Percentiles rank a stretch among this genome's conserved stretches.
These are phyloP conservation scores for Melastoma malabathricum DNA, from an alignment of 345 rosid genomes.

Conservation along the genomic window DNA sequence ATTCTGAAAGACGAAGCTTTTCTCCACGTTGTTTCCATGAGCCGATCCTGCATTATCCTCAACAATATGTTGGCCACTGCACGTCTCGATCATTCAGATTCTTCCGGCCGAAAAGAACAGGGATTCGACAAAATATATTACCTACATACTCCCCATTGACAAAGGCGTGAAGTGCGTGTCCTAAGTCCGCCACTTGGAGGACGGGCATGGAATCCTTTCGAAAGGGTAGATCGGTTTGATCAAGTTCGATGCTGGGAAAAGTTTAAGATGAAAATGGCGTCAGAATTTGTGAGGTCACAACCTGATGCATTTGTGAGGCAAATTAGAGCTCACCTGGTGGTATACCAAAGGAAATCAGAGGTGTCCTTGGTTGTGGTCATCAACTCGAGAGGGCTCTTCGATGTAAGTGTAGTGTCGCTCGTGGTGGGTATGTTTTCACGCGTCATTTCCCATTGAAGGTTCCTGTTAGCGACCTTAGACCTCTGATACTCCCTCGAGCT, in stretches of 20 bases:
- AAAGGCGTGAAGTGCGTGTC: conserved; percentile 28
- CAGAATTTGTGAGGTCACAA: not conserved
- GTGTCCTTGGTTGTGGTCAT: conserved; percentile 18
- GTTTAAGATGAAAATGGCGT: not conserved
- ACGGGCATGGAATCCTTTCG: conserved; percentile 20
- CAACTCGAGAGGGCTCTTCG: conserved; percentile 17
- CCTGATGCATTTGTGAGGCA: not conserved
- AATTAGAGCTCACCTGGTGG: conserved; percentile 15
- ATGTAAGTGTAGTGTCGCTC: conserved; percentile 3
- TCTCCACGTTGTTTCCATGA: conserved; percentile 29
- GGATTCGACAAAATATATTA: not conserved
- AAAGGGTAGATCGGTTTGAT: conserved; percentile 16
- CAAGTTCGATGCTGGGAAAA: conserved; percentile 19
- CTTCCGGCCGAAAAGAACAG: not conserved
- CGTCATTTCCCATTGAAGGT: conserved; percentile 24
- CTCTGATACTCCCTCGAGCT: conserved; percentile 18
- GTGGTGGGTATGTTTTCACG: conserved; percentile 15
- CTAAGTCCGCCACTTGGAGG: conserved; percentile 26
- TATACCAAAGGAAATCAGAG: conserved; percentile 31
- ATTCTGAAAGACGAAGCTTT: conserved; percentile 32
- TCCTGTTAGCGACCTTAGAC: conserved; percentile 15
- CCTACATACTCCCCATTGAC: conserved; percentile 30
- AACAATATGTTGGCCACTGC: too few relatives aligned
- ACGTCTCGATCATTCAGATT: too few relatives aligned
- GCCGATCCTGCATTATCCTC: conserved; percentile 17